Evolutionary conservation across 495 filamentous ascomycete genomes (phyloP).

Genomic region (Annulohypoxylon moriforme): DNA sequence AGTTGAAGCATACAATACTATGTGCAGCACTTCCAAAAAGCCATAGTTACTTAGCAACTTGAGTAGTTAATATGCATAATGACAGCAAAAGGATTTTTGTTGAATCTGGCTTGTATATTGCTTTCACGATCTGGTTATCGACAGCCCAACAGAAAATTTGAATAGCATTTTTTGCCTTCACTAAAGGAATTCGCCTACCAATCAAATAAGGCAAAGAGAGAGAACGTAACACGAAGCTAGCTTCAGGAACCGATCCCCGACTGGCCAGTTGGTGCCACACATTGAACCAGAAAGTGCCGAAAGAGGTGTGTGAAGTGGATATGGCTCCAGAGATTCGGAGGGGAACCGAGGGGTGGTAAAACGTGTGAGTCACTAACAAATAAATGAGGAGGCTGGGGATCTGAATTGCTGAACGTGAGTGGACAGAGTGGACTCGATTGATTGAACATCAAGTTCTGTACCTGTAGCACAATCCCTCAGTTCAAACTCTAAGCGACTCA

Average conservation of each 20-base stretch:
- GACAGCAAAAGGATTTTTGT: conserved; percentile 13
- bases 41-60: background rate
- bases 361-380: conserved; percentile 45
- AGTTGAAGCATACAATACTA: conserved; percentile 6
- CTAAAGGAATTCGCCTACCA: conserved; percentile 32
- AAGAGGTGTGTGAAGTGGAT: conserved; percentile 16
- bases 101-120: conserved; percentile 11
- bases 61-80: conserved; percentile 13
- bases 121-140: conserved; percentile 22
- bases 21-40: background rate
- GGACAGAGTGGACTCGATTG: conserved; percentile 15
- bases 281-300: conserved; percentile 16
- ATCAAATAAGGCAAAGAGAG: conserved; percentile 8
- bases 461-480: background rate
- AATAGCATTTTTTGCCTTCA: background rate
- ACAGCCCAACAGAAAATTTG: conserved; percentile 24
- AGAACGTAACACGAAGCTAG: conserved; percentile 22
- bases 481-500: conserved; percentile 1
- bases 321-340: conserved; percentile 20
- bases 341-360: conserved; percentile 29
- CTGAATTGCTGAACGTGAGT: conserved; percentile 5
- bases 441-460: conserved; percentile 2
- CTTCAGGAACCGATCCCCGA: conserved; percentile 38
- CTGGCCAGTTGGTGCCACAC: conserved; percentile 8
- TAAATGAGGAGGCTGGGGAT: conserved; percentile 45